phyloP scores from a whole-genome alignment of 495 filamentous ascomycete species.

The Immersiella caudata region DNA sequence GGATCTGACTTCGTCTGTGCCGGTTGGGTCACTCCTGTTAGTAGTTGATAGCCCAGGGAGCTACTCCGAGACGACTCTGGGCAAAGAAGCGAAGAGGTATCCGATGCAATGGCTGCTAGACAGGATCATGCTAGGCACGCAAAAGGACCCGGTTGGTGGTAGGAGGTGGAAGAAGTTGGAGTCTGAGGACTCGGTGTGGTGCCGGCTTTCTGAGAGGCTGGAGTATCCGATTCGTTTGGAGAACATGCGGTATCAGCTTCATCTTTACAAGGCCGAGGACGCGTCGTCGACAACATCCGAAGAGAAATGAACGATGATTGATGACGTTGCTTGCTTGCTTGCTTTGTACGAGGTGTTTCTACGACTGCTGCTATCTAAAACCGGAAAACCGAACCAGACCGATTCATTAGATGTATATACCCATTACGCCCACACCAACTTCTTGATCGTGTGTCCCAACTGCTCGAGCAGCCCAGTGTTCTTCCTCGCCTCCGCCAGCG shows the following conservation, averaged over 20 bases:
- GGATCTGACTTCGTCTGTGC: slow-evolving; percentile 57
- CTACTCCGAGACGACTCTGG: slow-evolving; percentile 78
- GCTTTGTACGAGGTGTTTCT: background rate
- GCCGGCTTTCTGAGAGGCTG: slow-evolving; percentile 66
- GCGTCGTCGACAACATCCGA: background rate
- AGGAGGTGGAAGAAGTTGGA: slow-evolving; percentile 70
- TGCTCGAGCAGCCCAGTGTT: slow-evolving; percentile 86
- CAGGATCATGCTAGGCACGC: slow-evolving; percentile 64
- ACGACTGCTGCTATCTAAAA: slow-evolving; percentile 2
- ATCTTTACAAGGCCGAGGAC: slow-evolving; percentile 62
- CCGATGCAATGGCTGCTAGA: slow-evolving; percentile 94
- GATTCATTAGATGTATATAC: background rate
- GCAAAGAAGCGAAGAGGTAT: slow-evolving; percentile 67
- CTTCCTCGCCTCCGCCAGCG: slow-evolving; percentile 79
- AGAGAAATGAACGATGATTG: background rate
- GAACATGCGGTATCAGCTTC: slow-evolving; percentile 92
- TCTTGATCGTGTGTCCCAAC: slow-evolving; percentile 83
- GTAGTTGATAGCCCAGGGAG: slow-evolving; percentile 92
- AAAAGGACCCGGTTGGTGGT: slow-evolving; percentile 32
- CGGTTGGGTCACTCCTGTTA: slow-evolving; percentile 67
- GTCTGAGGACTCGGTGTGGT: slow-evolving; percentile 80
- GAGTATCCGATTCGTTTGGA: slow-evolving; percentile 84
- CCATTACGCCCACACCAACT: slow-evolving; percentile 81
- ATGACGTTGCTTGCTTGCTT: background rate
- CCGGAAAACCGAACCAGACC: background rate